Evolutionary conservation across 805 yeast genomes (phyloP).

Genomic region (Candida michaelii): DNA sequence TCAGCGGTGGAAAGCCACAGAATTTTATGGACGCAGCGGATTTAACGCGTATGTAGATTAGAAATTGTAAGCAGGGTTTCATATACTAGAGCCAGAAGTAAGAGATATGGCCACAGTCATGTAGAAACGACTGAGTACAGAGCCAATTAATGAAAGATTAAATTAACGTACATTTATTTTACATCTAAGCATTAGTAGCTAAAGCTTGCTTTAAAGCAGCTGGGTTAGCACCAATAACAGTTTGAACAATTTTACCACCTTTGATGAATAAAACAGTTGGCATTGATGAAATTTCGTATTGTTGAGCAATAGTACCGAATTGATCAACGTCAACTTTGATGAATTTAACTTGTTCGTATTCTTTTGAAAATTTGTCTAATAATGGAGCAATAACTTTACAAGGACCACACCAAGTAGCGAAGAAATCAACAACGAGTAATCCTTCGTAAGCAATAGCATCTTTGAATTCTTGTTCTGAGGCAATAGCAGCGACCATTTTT

Average conservation of each 20-base stretch:
- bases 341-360: constrained; percentile 70
- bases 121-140: not conserved
- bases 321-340: constrained; percentile 91
- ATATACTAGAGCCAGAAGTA: too few relatives aligned
- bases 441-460: constrained; percentile 61
- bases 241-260: constrained; percentile 74
- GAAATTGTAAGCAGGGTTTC: too few relatives aligned
- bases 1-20: constrained; percentile 1
- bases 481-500: constrained; percentile 38
- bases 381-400: constrained; percentile 97
- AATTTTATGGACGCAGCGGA: not conserved
- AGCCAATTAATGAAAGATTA: not conserved
- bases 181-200: constrained; percentile 46
- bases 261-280: constrained; percentile 74
- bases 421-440: constrained; percentile 91
- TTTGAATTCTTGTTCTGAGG: constrained; percentile 56
- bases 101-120: not conserved
- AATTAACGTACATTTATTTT: not conserved
- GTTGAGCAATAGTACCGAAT: constrained; percentile 71
- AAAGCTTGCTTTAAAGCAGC: constrained; percentile 73
- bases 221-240: constrained; percentile 89
- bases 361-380: constrained; percentile 74
- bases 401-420: constrained; percentile 98
- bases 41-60: too few relatives aligned
- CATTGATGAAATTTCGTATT: constrained; percentile 56